phyloP scores from a whole-genome alignment of 139 green algal genomes.

The Pseudopediastrum boryanum region DNA sequence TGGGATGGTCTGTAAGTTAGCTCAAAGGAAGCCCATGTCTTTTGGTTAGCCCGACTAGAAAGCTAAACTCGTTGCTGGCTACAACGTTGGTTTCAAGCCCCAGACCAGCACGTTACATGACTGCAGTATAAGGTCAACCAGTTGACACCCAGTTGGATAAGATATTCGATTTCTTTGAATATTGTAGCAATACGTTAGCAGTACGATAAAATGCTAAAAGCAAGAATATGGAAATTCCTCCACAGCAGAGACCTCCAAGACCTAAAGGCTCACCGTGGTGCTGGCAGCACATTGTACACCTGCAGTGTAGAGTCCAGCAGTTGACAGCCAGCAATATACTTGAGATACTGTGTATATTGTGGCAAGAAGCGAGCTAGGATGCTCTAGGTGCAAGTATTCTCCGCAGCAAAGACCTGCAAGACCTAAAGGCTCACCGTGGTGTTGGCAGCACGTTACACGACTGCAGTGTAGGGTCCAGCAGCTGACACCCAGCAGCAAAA shows the following conservation, averaged over 20 bases:
- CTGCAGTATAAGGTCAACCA: not conserved
- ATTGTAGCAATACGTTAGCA: not conserved
- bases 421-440: conserved; percentile 10
- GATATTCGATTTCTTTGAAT: not conserved
- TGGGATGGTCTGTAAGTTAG: no score
- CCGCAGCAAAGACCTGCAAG: no score
- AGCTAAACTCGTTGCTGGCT: no score
- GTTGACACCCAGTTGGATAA: not conserved
- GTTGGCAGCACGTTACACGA: conserved; percentile 10
- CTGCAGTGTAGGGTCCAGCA: not conserved
- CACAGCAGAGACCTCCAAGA: no score
- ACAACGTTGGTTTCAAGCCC: no score
- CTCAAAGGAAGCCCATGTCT: no score
- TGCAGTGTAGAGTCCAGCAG: not conserved
- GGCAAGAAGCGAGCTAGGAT: no score
- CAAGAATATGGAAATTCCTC: no score
- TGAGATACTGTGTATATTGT: not conserved
- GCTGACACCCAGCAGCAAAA: conserved; percentile 15
- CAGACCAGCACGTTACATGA: not conserved
- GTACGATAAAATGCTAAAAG: no score
- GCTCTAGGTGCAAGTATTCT: no score
- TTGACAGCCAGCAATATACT: not conserved
- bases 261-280: conserved; percentile 13
- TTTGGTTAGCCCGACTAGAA: no score
- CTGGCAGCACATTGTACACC: not conserved